Conservation (phyloP, 495 filamentous ascomycete species). For the Penicillium angulare region DNA sequence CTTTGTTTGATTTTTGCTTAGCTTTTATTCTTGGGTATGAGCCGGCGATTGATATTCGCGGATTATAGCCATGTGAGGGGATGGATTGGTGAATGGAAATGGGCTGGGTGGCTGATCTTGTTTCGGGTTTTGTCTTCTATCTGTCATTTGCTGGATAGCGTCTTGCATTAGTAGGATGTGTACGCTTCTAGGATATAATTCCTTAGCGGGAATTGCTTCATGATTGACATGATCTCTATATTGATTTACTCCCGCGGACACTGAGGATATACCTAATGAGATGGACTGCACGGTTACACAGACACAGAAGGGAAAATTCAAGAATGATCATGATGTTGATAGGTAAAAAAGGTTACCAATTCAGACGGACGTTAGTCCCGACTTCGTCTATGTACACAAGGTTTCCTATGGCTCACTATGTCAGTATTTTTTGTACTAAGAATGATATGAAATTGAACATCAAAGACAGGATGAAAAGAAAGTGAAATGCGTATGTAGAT, state of each 20-base stretch:
- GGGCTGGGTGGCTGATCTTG: too few relatives aligned
- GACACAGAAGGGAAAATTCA: too few relatives aligned
- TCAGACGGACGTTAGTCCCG: neutral
- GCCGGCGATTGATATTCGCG: neutral
- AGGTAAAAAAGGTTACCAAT: neutral
- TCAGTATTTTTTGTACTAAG: conserved; percentile 12
- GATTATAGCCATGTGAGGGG: neutral
- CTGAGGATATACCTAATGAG: neutral
- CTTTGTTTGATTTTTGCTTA: neutral
- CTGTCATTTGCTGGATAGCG: neutral
- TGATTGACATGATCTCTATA: neutral
- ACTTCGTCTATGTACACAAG: conserved; percentile 25
- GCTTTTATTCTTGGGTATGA: neutral
- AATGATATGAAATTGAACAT: conserved; percentile 15
- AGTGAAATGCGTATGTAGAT: conserved; percentile 9
- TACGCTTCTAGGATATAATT: too few relatives aligned
- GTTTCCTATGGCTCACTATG: conserved; percentile 7
- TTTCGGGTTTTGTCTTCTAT: neutral
- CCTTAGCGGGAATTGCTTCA: neutral
- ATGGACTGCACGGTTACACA: neutral
- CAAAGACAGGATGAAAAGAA: conserved; percentile 1
- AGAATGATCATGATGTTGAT: too few relatives aligned
- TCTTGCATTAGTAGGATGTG: neutral
- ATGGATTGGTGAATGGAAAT: too few relatives aligned
- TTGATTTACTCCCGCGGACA: too few relatives aligned